Percentiles rank a stretch among this genome's conserved stretches.
Conservation (phyloP, 1,284 basidiomycete species). For the Mycena citricolor region DNA sequence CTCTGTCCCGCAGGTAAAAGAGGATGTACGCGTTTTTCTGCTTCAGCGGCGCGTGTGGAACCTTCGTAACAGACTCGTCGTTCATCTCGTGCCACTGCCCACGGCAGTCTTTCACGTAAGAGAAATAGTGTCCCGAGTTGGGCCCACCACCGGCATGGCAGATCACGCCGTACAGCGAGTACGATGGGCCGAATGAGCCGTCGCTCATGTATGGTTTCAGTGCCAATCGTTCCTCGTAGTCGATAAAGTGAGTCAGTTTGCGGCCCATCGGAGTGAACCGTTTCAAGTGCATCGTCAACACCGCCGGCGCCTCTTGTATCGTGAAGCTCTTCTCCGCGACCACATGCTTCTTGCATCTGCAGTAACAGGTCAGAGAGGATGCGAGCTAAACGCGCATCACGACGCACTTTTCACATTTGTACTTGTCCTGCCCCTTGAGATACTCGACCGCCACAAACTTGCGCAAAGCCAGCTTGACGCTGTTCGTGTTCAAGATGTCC, state of each 20-base stretch:
- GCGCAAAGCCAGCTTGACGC: constrained; percentile 74
- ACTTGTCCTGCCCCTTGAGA: constrained; percentile 91
- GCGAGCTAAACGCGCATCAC: constrained; percentile 1
- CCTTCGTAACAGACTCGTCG: constrained; percentile 73
- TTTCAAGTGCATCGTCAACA: constrained; percentile 97
- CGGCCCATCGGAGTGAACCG: constrained; percentile 89
- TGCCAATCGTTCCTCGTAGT: constrained; percentile 79
- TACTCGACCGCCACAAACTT: constrained; percentile 84
- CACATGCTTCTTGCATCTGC: constrained; percentile 86
- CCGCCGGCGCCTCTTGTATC: constrained; percentile 82
- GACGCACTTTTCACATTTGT: constrained; percentile 95
- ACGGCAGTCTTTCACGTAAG: constrained; percentile 74
- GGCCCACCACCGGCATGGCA: constrained; percentile 92
- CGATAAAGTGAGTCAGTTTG: constrained; percentile 79
- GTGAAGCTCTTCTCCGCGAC: constrained; percentile 88
- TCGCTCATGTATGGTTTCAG: constrained; percentile 86
- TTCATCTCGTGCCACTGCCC: constrained; percentile 93
- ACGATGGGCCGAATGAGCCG: constrained; percentile 72
- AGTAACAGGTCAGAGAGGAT: constrained; percentile 9
- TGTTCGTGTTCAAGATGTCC: constrained; percentile 71
- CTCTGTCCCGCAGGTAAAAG: constrained; percentile 85
- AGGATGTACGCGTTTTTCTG: constrained; percentile 90
- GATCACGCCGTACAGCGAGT: constrained; percentile 89
- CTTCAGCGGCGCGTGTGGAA: constrained; percentile 46
- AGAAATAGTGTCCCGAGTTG: constrained; percentile 95